Base-by-base conservation (phyloP, 2,329 filamentous ascomycete genomes). In the Fusarium palustre region DNA sequence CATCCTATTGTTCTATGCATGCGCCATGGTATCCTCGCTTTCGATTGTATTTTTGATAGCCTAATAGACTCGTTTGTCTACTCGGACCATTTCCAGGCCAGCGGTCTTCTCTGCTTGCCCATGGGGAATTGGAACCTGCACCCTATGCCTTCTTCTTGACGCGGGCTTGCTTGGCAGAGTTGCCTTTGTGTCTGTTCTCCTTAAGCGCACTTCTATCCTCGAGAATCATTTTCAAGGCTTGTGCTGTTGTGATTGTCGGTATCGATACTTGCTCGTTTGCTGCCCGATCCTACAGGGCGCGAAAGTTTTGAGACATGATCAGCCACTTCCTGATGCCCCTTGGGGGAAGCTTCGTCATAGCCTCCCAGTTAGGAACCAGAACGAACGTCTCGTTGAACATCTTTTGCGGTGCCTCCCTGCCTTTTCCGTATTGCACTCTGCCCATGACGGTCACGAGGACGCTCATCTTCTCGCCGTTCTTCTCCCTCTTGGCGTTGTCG, bases 311-410 rank as follows among this genome's bases (percentile, higher is more conserved):
- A 66, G 88, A 92, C 76, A 89, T 85, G 71, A 93, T 87, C 59
- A 93, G 79, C 85, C 89, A 92, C 70, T 84, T 83, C 75, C 85
- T 86, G 55, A 84, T 74, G 2, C 84, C 84, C 62, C 85, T 84
- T 4, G 84, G 78, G 36, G 86, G 84, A 67, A 87, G 88, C 57
- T 81, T 81, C 7, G 80, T 82, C 69, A 85, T 82, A 1, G 84
- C 80, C 68, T 90, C 87, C 87, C 88, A 86, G 79, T 93, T 92
- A 10, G 94, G 93, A 38, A 95, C 91, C 56, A 97, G 83, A 25
- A 97, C 87, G 76, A 97, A 91, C 1, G 87, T 90, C 78, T 97
- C 94, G 74, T 89, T 91, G 78, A 97, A 97, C 36, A 88, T 88
- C 70, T 88, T 88, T 77, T 88, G 86, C 16, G 86, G 86, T 16